Evolutionary conservation across 2,329 filamentous ascomycete species (phyloP).

Genomic region (Ascochyta fabae): DNA sequence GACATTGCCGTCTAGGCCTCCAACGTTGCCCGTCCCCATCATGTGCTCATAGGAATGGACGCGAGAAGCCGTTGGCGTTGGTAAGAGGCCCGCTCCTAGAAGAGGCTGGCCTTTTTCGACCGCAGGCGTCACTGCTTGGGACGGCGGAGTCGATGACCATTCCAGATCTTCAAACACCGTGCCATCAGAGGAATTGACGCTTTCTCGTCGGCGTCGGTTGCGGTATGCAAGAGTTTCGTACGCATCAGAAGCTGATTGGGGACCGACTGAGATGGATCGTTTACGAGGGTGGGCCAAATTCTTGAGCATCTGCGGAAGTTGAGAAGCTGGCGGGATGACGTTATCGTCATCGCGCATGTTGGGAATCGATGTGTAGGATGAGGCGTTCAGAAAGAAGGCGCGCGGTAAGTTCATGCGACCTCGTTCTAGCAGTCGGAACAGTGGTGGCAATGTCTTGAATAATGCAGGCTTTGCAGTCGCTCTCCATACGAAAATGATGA

Average conservation of each 20-base stretch:
- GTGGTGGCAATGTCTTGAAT: slow-evolving; percentile 77
- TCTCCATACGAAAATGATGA: slow-evolving; percentile 87
- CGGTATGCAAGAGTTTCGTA: slow-evolving; percentile 95
- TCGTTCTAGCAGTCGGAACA: slow-evolving; percentile 86
- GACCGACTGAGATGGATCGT: slow-evolving; percentile 86
- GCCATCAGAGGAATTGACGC: slow-evolving; percentile 55
- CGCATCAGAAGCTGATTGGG: slow-evolving; percentile 93
- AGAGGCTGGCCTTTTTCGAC: slow-evolving; percentile 40
- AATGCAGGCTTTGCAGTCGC: slow-evolving; percentile 86
- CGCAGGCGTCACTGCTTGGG: slow-evolving; percentile 38
- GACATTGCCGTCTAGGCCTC: slow-evolving; percentile 11
- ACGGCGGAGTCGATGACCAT: slow-evolving; percentile 25
- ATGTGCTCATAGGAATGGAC: slow-evolving; percentile 72
- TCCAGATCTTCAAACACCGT: slow-evolving; percentile 37
- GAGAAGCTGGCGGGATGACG: slow-evolving; percentile 85
- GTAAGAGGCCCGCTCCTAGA: slow-evolving; percentile 53
- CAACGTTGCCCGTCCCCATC: slow-evolving; percentile 70
- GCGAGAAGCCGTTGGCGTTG: slow-evolving; percentile 55
- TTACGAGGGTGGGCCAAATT: slow-evolving; percentile 82
- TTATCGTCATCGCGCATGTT: slow-evolving; percentile 78
- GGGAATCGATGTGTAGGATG: slow-evolving; percentile 87
- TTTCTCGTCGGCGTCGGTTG: slow-evolving; percentile 71
- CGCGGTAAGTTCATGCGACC: slow-evolving; percentile 81
- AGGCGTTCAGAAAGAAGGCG: slow-evolving; percentile 89
- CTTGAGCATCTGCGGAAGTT: slow-evolving; percentile 81